A percentile compares a stretch with the other conserved stretches of the same genome.
These are phyloP conservation scores for Suillus subalutaceus DNA, from an alignment of 768 basidiomycete genomes.

Conservation along the genomic window DNA sequence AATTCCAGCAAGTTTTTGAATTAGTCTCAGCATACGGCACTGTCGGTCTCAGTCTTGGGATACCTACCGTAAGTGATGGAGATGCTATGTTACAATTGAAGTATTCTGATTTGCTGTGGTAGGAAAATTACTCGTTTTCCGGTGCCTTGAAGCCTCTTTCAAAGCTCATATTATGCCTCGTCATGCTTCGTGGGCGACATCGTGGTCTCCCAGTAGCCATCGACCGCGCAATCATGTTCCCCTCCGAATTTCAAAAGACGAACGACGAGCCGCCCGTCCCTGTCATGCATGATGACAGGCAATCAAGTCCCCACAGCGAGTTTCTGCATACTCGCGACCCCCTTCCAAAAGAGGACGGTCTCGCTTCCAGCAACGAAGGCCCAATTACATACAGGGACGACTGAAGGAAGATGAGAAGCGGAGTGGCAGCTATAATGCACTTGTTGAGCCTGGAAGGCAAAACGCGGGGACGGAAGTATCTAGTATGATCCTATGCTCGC, in stretches of 20 bases:
- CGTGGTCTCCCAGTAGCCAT: slow-evolving; percentile 87
- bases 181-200: slow-evolving; percentile 95
- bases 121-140: slow-evolving; percentile 83
- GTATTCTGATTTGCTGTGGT: slow-evolving; percentile 11
- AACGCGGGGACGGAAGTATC: not conserved
- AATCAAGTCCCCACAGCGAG: slow-evolving; percentile 10
- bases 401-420: not conserved
- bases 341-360: not conserved
- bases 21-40: slow-evolving; percentile 86
- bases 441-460: slow-evolving; percentile 1
- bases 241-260: slow-evolving; percentile 56
- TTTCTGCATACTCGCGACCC: not conserved
- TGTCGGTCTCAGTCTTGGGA: slow-evolving; percentile 87
- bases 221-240: slow-evolving; percentile 84
- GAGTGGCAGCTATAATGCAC: slow-evolving; percentile 6
- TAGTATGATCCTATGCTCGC: not conserved
- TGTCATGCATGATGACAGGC: slow-evolving; percentile 16
- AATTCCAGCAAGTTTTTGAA: slow-evolving; percentile 68
- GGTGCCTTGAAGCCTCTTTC: slow-evolving; percentile 80
- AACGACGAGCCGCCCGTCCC: slow-evolving; percentile 18
- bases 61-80: slow-evolving; percentile 62
- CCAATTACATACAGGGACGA: not conserved
- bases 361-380: not conserved
- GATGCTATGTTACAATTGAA: not conserved
- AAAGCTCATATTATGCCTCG: slow-evolving; percentile 82